These are phyloP conservation scores for Cynara cardunculus DNA, from an alignment of 129 eudicot species.

Conservation along the genomic window DNA sequence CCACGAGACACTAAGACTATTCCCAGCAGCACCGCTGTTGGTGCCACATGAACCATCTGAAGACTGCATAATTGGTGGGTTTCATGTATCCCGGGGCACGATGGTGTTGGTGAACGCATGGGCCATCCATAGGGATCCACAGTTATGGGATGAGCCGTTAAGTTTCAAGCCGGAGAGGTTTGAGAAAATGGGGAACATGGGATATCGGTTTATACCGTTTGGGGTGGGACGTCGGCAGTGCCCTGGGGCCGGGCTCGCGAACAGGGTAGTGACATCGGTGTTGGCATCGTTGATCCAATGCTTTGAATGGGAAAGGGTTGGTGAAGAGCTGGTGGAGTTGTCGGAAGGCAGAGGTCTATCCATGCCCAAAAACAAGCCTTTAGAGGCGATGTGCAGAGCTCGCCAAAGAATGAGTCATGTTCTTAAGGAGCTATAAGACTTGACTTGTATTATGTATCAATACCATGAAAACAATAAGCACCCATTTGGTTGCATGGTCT, in stretches of 20 bases:
- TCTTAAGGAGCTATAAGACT: constrained; percentile 20
- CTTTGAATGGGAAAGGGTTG: constrained; percentile 43
- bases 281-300: constrained; percentile 38
- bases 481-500: not conserved
- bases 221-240: constrained; percentile 44
- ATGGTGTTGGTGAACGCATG: constrained; percentile 39
- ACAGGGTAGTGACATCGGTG: constrained; percentile 16
- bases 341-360: constrained; percentile 32
- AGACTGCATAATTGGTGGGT: constrained; percentile 43
- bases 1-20: constrained; percentile 32
- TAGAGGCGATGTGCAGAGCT: constrained; percentile 42
- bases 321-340: constrained; percentile 26
- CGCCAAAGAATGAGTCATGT: constrained; percentile 23
- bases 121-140: constrained; percentile 46
- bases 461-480: not conserved
- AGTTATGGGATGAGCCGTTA: constrained; percentile 31
- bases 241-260: constrained; percentile 31
- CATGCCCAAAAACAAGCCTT: constrained; percentile 37
- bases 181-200: constrained; percentile 16
- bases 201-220: constrained; percentile 29
- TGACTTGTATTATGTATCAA: not conserved
- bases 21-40: constrained; percentile 31
- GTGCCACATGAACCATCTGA: constrained; percentile 39
- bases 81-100: constrained; percentile 34
- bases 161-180: constrained; percentile 39